phyloP scores from a whole-genome alignment of 768 basidiomycete genomes.

The Hericium rajendrae region DNA sequence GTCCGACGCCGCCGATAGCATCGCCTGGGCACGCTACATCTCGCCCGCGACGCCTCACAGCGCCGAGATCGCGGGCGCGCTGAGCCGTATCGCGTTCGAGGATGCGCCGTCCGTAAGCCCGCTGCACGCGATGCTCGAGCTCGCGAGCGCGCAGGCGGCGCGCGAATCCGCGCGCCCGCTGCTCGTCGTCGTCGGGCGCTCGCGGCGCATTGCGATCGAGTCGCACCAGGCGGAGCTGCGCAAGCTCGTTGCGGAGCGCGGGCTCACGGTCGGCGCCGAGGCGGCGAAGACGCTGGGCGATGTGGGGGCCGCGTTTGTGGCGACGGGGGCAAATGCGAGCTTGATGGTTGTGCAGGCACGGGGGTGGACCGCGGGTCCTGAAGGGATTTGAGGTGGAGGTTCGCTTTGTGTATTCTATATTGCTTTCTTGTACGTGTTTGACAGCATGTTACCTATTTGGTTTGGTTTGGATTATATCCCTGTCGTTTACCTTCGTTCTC shows the following conservation, averaged over 20 bases:
- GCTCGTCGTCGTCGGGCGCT: slow-evolving; percentile 65
- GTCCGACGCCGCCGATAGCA: slow-evolving; percentile 76
- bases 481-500: too few species aligned
- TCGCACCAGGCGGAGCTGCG: slow-evolving; percentile 51
- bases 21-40: slow-evolving; percentile 64
- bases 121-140: slow-evolving; percentile 45
- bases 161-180: slow-evolving; percentile 33
- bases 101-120: slow-evolving; percentile 40
- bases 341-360: slow-evolving; percentile 48
- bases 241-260: slow-evolving; percentile 32
- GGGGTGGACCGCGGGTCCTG: neutral
- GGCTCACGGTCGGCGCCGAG: slow-evolving; percentile 38
- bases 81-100: slow-evolving; percentile 58
- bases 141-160: slow-evolving; percentile 22
- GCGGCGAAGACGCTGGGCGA: slow-evolving; percentile 69
- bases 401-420: too few species aligned
- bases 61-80: slow-evolving; percentile 28
- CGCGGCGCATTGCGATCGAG: slow-evolving; percentile 56
- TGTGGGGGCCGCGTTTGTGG: slow-evolving; percentile 60
- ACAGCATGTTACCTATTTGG: too few species aligned
- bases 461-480: too few species aligned
- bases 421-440: too few species aligned
- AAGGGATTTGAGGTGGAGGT: too few species aligned
- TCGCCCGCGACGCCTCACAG: slow-evolving; percentile 19
- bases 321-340: slow-evolving; percentile 37